phyloP scores from a whole-genome alignment of 345 rosid genomes.

The Barbarea vulgaris region DNA sequence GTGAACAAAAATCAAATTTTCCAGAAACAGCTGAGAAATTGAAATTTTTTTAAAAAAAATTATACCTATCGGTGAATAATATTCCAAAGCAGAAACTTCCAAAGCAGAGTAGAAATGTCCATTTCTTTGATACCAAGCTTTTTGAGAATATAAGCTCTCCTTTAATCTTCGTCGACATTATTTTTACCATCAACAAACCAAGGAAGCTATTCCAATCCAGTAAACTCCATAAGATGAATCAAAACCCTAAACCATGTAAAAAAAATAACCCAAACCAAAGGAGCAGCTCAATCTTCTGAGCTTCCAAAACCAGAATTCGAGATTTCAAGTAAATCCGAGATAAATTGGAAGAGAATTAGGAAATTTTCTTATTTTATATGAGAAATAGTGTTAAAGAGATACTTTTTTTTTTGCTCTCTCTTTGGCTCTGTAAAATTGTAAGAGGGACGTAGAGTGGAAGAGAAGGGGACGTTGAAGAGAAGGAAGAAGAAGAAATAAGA shows the following conservation, averaged over 20 bases:
- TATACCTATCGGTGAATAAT: slow-evolving; percentile 66
- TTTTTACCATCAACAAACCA: background rate
- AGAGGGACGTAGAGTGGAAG: slow-evolving; percentile 24
- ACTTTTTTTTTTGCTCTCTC: background rate
- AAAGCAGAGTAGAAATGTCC: slow-evolving; percentile 75
- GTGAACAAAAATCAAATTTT: background rate
- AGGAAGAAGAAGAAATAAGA: slow-evolving; percentile 27
- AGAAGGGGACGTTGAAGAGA: slow-evolving; percentile 31
- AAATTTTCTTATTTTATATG: background rate
- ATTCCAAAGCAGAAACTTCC: slow-evolving; percentile 83
- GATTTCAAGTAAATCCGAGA: background rate
- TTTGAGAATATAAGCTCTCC: slow-evolving; percentile 54
- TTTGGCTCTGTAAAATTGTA: slow-evolving; percentile 6
- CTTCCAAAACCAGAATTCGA: slow-evolving; percentile 25
- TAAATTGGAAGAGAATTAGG: background rate
- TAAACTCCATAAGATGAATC: slow-evolving; percentile 5
- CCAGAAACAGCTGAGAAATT: background rate
- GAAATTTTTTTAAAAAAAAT: background rate
- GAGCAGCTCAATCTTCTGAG: slow-evolving; percentile 22
- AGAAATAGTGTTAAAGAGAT: background rate
- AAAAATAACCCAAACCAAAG: background rate
- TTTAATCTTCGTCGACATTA: slow-evolving; percentile 69
- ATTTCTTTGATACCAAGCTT: slow-evolving; percentile 62
- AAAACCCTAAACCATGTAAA: background rate
- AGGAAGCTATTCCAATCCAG: slow-evolving; percentile 1